phyloP scores from a whole-genome alignment of 352 stramenopile genomes.

The Pseudoperonospora humuli region DNA sequence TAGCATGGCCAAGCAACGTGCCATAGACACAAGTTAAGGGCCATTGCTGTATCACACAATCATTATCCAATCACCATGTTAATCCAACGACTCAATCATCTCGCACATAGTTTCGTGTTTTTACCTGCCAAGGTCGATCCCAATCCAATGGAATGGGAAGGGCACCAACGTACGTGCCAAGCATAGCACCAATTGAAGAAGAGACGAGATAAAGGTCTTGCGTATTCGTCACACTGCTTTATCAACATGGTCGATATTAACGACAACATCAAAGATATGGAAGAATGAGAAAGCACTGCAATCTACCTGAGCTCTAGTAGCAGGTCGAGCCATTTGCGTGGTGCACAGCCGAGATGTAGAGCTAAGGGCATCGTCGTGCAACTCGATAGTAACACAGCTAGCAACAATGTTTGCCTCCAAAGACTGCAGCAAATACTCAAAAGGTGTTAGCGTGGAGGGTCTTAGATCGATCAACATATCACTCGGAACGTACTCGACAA shows the following conservation, averaged over 20 bases:
- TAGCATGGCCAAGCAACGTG: conserved; percentile 34
- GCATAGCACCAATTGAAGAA: conserved; percentile 42
- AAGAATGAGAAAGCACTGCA: too few relatives aligned
- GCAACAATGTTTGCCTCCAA: conserved; percentile 47
- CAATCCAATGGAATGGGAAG: conserved; percentile 80
- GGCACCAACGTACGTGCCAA: conserved; percentile 67
- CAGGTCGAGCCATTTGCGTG: conserved; percentile 42
- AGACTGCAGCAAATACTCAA: conserved; percentile 30
- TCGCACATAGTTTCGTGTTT: neutral
- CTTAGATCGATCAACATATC: neutral
- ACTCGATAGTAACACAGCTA: conserved; percentile 50
- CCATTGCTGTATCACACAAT: conserved; percentile 51
- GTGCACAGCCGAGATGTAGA: conserved; percentile 28
- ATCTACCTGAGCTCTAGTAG: conserved; percentile 46
- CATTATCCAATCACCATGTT: neutral
- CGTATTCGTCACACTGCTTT: conserved; percentile 26
- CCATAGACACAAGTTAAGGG: conserved; percentile 80
- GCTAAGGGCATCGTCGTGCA: conserved; percentile 38
- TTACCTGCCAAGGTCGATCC: conserved; percentile 84
- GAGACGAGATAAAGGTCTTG: conserved; percentile 46
- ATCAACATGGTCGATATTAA: neutral
- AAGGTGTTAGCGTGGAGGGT: conserved; percentile 1
- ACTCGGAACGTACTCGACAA: conserved; percentile 39
- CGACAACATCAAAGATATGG: too few relatives aligned
- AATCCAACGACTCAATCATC: too few relatives aligned